Conservation (phyloP, 306 rosid genomes). For the Phaseolus lunatus region DNA sequence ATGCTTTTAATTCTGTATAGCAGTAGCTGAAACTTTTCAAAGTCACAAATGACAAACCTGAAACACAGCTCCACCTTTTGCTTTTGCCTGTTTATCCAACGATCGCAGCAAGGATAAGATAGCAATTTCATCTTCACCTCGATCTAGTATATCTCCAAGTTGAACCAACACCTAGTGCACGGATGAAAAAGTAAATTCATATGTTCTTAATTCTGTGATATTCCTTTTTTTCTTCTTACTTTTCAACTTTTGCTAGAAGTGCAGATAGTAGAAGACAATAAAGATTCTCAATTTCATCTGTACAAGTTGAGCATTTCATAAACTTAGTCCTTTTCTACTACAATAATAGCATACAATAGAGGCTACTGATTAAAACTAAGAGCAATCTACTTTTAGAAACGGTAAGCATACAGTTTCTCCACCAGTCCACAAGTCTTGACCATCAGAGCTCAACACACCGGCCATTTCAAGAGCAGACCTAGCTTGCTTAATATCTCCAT, state of each 20-base stretch:
- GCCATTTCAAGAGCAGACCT: slow-evolving; percentile 91
- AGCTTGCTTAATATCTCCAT: slow-evolving; percentile 89
- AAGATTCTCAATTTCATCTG: slow-evolving; percentile 6
- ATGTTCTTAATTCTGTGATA: neutral
- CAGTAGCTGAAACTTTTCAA: slow-evolving; percentile 12
- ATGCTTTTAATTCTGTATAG: neutral
- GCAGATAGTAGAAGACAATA: neutral
- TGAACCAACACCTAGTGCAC: slow-evolving; percentile 78
- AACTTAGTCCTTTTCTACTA: slow-evolving; percentile 14
- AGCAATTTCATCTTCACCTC: slow-evolving; percentile 96
- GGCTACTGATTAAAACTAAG: slow-evolving; percentile 9
- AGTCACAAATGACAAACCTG: slow-evolving; percentile 67
- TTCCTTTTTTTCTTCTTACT: neutral
- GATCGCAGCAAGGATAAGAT: slow-evolving; percentile 87
- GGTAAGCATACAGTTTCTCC: slow-evolving; percentile 72
- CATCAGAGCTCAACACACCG: slow-evolving; percentile 83
- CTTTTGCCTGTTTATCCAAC: slow-evolving; percentile 83
- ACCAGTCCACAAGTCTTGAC: slow-evolving; percentile 84
- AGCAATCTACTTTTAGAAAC: slow-evolving; percentile 11
- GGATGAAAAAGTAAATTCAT: slow-evolving; percentile 6
- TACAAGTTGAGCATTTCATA: slow-evolving; percentile 22
- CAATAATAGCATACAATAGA: neutral
- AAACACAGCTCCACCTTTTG: slow-evolving; percentile 91
- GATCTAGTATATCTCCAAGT: slow-evolving; percentile 94
- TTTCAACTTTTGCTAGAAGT: slow-evolving; percentile 2